phyloP scores from a whole-genome alignment of 129 eudicot species.

The Flaveria sonorensis region DNA sequence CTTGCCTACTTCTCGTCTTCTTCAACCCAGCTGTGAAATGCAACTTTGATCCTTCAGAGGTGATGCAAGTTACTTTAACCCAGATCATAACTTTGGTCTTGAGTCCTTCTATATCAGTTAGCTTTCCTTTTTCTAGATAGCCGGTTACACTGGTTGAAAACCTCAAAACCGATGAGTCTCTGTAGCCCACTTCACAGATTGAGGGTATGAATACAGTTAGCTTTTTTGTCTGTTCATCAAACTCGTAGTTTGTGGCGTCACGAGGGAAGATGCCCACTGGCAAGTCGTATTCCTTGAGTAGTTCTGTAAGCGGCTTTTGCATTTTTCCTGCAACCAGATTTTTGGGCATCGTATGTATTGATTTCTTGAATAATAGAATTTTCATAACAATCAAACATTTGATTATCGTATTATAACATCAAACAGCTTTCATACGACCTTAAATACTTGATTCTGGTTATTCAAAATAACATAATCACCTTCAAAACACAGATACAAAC shows the following conservation, averaged over 20 bases:
- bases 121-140: conserved; percentile 82
- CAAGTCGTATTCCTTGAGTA: conserved; percentile 74
- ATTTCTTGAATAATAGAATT: no score
- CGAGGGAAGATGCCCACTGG: conserved; percentile 84
- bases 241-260: conserved; percentile 90
- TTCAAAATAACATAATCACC: no score
- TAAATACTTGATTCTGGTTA: no score
- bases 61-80: conserved; percentile 70
- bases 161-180: conserved; percentile 75
- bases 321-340: conserved; percentile 54
- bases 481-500: no score
- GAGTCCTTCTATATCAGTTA: conserved; percentile 77
- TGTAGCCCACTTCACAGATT: conserved; percentile 86
- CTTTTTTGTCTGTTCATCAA: conserved; percentile 73
- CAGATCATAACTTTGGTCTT: conserved; percentile 88
- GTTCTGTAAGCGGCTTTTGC: conserved; percentile 82
- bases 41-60: conserved; percentile 69
- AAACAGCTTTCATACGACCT: no score
- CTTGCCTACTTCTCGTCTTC: conserved; percentile 67
- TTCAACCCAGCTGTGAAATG: conserved; percentile 79
- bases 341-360: no score
- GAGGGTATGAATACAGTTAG: conserved; percentile 77
- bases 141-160: conserved; percentile 72
- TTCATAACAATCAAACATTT: no score
- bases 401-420: no score